Evolutionary conservation across 208 protist genomes (phyloP), one percentile per base, ranked within the genome.

Genomic region (Leishmania martiniquensis): DNA sequence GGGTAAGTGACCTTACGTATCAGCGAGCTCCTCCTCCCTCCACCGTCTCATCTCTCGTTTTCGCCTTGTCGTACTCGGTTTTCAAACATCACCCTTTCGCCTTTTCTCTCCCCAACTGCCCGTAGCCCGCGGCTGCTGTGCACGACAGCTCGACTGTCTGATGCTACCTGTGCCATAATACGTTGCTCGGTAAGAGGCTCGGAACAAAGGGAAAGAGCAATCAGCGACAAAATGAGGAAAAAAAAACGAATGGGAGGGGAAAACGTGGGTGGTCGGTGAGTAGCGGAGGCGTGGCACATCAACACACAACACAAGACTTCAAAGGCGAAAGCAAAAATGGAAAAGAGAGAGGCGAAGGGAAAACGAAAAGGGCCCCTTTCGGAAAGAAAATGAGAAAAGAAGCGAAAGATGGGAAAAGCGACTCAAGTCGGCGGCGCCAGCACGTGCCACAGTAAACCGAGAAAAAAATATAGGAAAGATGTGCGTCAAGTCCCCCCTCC

Each of bases 1-100:
- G 54, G 65, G 72, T 71, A 75, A 60, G 71, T 77, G 77, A 29
- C 20, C 60, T 72, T 72, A 67, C 55, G 63, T 29, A 66, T 44
- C 20, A 49, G 10, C 29, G 7, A 42, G 44, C 44, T 25, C 22
- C 7, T 49, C 42, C 13, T 69, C 32, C 42, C 20, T n/a, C 10
- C 63, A 69, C 37, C 42, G 10, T 47, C 22, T 20, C 37, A 49
- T 20, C 20, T 32, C 17, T 20, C 4, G 25, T 42, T 34, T 42
- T 12, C 10, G 32, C 42, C 34, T 20, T 45, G 42, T 34, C 37
- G 63, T 47, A 69, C 49, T 69, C 42, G 25, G 32, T 4, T 69
- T 69, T 22, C 39, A 17, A 10, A 20, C 37, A 69, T 49, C 4
- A 25, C 37, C 42, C 15, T 69, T 68, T 39, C 42, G 37, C 62